Conservation (phyloP, 768 basidiomycete genomes). For the Lanmaoa rubissima region DNA sequence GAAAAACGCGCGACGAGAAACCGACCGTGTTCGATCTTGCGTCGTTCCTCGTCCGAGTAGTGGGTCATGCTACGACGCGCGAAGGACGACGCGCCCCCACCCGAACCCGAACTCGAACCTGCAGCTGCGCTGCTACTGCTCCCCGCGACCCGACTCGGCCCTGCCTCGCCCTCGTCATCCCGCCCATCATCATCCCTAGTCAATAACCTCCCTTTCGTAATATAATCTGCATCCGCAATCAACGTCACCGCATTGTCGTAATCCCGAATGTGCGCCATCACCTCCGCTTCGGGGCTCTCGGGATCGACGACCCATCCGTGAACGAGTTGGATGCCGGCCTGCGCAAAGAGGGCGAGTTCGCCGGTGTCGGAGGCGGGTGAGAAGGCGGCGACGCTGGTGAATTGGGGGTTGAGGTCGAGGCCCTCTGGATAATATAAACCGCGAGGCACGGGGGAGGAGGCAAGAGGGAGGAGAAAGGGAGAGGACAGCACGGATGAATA, state of each 20-base stretch:
- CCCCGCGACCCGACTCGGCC: slow-evolving; percentile 5
- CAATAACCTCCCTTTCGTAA: slow-evolving; percentile 62
- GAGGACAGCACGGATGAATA: background rate
- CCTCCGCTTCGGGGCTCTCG: slow-evolving; percentile 53
- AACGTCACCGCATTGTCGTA: slow-evolving; percentile 74
- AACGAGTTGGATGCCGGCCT: slow-evolving; percentile 75
- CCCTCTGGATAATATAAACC: slow-evolving; percentile 50
- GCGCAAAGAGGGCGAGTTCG: slow-evolving; percentile 83
- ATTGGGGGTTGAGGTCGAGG: slow-evolving; percentile 86
- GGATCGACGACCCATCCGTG: slow-evolving; percentile 72
- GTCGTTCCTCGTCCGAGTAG: slow-evolving; percentile 53
- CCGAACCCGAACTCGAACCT: slow-evolving; percentile 5
- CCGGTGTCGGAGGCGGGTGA: slow-evolving; percentile 63
- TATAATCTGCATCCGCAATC: slow-evolving; percentile 78
- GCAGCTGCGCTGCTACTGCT: background rate
- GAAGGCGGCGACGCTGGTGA: slow-evolving; percentile 69
- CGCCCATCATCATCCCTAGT: background rate
- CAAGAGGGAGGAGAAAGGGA: background rate
- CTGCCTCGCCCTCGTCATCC: slow-evolving; percentile 8
- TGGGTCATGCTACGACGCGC: slow-evolving; percentile 13
- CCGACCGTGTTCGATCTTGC: slow-evolving; percentile 72
- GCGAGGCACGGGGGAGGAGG: too few relatives aligned
- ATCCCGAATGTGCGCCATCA: slow-evolving; percentile 53
- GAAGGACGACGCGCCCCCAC: background rate
- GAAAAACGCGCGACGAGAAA: background rate